Percentiles rank a stretch among this genome's conserved stretches.
phyloP scores from a whole-genome alignment of 2,329 filamentous ascomycete genomes.

The Metarhizium sp. region DNA sequence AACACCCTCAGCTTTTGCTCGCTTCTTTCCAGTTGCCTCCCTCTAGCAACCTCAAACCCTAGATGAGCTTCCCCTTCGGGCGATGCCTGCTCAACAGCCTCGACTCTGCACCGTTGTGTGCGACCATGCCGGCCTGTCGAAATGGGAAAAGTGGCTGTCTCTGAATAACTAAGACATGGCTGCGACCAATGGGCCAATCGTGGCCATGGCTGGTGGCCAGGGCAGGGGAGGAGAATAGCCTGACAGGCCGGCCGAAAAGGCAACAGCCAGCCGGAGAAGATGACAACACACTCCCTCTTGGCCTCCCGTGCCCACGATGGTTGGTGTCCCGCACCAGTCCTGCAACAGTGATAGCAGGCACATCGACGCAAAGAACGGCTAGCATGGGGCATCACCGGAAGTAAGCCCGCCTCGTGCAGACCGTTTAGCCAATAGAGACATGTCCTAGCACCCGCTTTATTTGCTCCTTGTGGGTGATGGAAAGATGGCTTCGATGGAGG shows the following conservation, averaged over 20 bases:
- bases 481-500: slow-evolving; percentile 8
- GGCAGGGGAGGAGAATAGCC: neutral
- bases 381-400: neutral
- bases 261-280: slow-evolving; percentile 3
- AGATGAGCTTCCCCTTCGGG: slow-evolving; percentile 11
- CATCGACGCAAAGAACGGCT: neutral
- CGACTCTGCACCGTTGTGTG: slow-evolving; percentile 9
- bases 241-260: slow-evolving; percentile 6
- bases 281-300: neutral
- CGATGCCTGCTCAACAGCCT: slow-evolving; percentile 3
- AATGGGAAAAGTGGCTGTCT: neutral
- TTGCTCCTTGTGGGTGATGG: slow-evolving; percentile 8
- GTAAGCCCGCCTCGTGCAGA: neutral
- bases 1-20: neutral
- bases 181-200: slow-evolving; percentile 3
- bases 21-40: neutral
- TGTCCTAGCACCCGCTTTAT: neutral
- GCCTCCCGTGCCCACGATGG: neutral
- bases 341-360: neutral
- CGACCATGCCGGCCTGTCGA: neutral
- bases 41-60: neutral
- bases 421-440: neutral
- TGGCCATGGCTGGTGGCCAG: neutral
- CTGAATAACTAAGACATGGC: slow-evolving; percentile 3
- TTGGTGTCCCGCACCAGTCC: neutral